Conservation (phyloP, 768 basidiomycete species). For the Mycena latifolia region DNA sequence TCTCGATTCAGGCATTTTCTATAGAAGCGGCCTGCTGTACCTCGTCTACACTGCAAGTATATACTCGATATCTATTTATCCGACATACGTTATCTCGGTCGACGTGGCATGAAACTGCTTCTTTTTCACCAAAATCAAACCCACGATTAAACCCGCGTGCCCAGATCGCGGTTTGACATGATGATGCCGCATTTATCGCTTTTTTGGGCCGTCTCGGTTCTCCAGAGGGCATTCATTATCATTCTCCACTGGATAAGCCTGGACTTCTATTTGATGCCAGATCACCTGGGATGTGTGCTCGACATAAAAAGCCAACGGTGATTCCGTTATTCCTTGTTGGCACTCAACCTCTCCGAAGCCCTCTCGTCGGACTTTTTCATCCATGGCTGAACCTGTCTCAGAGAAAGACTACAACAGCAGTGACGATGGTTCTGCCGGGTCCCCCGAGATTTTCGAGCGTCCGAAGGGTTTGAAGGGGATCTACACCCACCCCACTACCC, state of each 20-base stretch:
- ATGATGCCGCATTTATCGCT: background rate
- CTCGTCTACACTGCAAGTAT: no score
- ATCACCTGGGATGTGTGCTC: constrained; percentile 10
- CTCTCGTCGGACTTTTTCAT: constrained; percentile 4
- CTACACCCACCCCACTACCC: constrained; percentile 66
- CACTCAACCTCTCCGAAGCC: constrained; percentile 28
- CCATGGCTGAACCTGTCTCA: constrained; percentile 33
- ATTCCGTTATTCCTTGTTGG: constrained; percentile 16
- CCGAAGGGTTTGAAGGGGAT: constrained; percentile 61
- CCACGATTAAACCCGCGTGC: no score
- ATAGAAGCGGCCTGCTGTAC: no score
- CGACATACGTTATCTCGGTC: background rate
- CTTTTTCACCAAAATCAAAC: no score
- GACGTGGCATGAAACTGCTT: no score
- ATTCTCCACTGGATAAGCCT: constrained; percentile 7
- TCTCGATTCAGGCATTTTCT: no score
- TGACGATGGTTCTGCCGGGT: constrained; percentile 42
- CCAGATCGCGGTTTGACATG: background rate
- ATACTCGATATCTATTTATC: no score
- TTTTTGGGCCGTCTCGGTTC: background rate
- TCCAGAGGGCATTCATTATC: background rate
- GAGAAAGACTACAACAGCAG: constrained; percentile 40
- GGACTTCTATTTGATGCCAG: constrained; percentile 28
- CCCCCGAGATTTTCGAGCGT: constrained; percentile 47
- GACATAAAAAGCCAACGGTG: constrained; percentile 6